phyloP scores from a whole-genome alignment of 2,329 filamentous ascomycete species.

The Eurotiales sp. region DNA sequence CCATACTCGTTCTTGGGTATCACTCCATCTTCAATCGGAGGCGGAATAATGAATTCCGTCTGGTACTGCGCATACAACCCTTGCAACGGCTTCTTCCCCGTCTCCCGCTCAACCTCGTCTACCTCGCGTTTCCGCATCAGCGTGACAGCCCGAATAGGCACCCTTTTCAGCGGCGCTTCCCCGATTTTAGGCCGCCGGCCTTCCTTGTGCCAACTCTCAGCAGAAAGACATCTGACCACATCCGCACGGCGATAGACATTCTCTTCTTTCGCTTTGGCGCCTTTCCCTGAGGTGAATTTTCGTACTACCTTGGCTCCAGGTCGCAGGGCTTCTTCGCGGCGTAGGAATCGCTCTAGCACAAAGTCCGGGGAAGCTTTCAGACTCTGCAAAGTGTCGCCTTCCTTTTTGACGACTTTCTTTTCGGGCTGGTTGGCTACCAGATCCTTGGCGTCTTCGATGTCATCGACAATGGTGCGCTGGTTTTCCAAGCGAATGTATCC shows the following conservation, averaged over 20 bases:
- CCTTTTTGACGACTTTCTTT: slow-evolving; percentile 69
- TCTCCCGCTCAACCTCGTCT: slow-evolving; percentile 74
- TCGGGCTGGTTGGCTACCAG: slow-evolving; percentile 69
- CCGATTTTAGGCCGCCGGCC: slow-evolving; percentile 71
- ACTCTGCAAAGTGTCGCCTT: slow-evolving; percentile 78
- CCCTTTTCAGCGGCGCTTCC: slow-evolving; percentile 74
- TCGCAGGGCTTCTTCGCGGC: slow-evolving; percentile 83
- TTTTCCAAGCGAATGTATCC: slow-evolving; percentile 59
- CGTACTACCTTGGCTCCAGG: slow-evolving; percentile 66
- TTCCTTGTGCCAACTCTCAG: slow-evolving; percentile 97
- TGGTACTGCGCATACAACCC: slow-evolving; percentile 79
- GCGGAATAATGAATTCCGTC: slow-evolving; percentile 92
- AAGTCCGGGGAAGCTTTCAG: slow-evolving; percentile 85
- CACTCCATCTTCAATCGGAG: slow-evolving; percentile 74
- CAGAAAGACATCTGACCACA: slow-evolving; percentile 79
- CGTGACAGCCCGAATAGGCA: slow-evolving; percentile 88
- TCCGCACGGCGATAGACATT: slow-evolving; percentile 77
- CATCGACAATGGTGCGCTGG: slow-evolving; percentile 66
- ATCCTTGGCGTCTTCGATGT: slow-evolving; percentile 73
- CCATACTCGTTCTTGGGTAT: slow-evolving; percentile 95
- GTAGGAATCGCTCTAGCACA: slow-evolving; percentile 78
- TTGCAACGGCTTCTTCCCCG: slow-evolving; percentile 79
- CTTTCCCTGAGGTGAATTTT: slow-evolving; percentile 71
- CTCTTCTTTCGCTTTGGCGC: slow-evolving; percentile 68
- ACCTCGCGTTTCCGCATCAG: slow-evolving; percentile 82